Percentiles rank a stretch among this genome's conserved stretches.
Evolutionary conservation across 768 basidiomycete genomes (phyloP).

Genomic region (Leucosporidium creatinivorum): DNA sequence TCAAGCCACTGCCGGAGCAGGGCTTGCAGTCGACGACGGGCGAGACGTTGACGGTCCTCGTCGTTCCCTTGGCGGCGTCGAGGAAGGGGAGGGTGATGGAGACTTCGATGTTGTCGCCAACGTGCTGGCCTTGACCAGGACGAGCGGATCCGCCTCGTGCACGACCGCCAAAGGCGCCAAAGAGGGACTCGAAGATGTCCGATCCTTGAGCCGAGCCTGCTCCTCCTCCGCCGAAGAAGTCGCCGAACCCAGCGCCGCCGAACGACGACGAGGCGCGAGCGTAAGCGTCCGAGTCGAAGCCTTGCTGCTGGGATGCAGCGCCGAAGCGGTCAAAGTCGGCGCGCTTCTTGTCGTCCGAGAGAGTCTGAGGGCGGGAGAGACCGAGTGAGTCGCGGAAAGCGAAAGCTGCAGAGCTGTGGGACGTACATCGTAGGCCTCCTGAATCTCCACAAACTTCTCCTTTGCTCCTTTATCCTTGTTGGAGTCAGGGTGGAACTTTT

Average conservation of each 20-base stretch:
- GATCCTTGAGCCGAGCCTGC: constrained; percentile 47
- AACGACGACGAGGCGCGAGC: constrained; percentile 46
- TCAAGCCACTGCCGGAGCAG: constrained; percentile 81
- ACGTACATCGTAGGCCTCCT: constrained; percentile 90
- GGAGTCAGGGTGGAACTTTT: constrained; percentile 96
- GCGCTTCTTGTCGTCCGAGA: constrained; percentile 92
- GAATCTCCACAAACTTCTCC: constrained; percentile 92
- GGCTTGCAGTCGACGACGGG: constrained; percentile 76
- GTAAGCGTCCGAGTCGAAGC: constrained; percentile 87
- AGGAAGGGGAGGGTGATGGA: constrained; percentile 71
- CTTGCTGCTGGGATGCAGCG: constrained; percentile 80
- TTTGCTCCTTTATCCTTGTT: constrained; percentile 85
- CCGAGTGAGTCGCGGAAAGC: background rate
- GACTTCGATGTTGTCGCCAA: constrained; percentile 66
- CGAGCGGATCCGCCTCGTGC: constrained; percentile 42
- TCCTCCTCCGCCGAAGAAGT: constrained; percentile 49
- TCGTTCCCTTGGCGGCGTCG: constrained; percentile 88
- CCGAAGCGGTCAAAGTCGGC: constrained; percentile 87
- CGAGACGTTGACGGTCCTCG: constrained; percentile 63
- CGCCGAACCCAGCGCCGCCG: constrained; percentile 59
- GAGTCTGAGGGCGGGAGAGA: constrained; percentile 50
- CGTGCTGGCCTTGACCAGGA: constrained; percentile 38
- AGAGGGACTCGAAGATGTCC: constrained; percentile 54
- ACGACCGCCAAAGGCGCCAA: constrained; percentile 54
- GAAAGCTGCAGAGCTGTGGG: constrained; percentile 11